Base-by-base conservation (phyloP, 2,329 filamentous ascomycete species). In the Hymenoscyphus salicellus region DNA sequence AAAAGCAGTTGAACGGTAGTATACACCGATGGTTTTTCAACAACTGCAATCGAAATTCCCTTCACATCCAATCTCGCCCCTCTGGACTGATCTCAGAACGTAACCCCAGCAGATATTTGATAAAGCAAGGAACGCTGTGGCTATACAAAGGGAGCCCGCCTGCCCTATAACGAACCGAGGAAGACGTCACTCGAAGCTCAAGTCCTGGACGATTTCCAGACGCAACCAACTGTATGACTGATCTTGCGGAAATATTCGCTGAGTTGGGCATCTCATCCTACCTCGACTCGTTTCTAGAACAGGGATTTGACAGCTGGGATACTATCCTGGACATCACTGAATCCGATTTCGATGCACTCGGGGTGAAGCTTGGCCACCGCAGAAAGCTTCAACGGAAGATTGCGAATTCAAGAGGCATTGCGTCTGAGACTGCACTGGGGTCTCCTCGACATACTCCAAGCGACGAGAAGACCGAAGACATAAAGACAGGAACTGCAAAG, bases 311-410 rank as follows among this genome's bases (percentile, higher is more conserved):
- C 76, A 87, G 88, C 11, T 94, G 91, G 91, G 89, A 92, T 38
- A 93, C 89, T 0, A 88, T 94, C 63, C 81, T 93, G 60, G 91
- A 94, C 74, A 93, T 95, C 62, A 92, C 91, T 66, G 91, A 94
- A 77, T 90, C 89, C 28, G 91, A 95, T 73, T 81, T 95, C 66
- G 90, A 91, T 79, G 83, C 84, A 49, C 80, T 95, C 61, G 87
- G 86, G 63, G 90, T 95, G 62, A 93, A 93, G 75, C 83, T 93
- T 63, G 91, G 91, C 28, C 91, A 95, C 77, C 84, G 91, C 74
- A 85, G 91, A 89, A 92, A 92, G 83, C 82, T 95, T n/a, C 91
- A 95, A 79, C 83, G 91, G 67, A 89, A 89, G 60, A 94, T 95
- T 73, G 90, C 90, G 66, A 90, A 92, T 71, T 86, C 85, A 23